Conservation (phyloP, 2,329 filamentous ascomycete species). For the Blastomyces emzantsi region DNA sequence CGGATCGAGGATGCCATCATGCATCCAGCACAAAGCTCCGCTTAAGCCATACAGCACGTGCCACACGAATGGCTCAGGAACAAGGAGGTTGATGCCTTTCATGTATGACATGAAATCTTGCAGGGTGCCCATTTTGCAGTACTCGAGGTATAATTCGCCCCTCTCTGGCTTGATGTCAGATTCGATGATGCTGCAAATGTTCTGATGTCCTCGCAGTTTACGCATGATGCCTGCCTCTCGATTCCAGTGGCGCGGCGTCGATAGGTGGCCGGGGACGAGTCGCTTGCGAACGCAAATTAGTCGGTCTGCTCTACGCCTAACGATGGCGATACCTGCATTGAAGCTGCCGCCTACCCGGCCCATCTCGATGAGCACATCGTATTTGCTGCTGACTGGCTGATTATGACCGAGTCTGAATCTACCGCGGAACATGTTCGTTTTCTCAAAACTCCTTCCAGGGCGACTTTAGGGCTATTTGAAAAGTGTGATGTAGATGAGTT, state of each 20-base stretch:
- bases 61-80: conserved; percentile 16
- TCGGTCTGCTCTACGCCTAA: conserved; percentile 8
- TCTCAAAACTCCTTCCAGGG: neutral
- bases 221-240: conserved; percentile 9
- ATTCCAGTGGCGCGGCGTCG: conserved; percentile 9
- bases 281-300: conserved; percentile 11
- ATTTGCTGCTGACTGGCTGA: neutral
- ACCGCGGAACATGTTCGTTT: neutral
- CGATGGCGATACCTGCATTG: conserved; percentile 3
- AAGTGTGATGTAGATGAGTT: neutral
- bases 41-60: conserved; percentile 14
- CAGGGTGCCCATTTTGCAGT: conserved; percentile 16
- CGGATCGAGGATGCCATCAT: conserved; percentile 13
- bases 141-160: conserved; percentile 17
- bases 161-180: conserved; percentile 4
- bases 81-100: neutral
- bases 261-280: conserved; percentile 2
- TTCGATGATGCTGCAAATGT: conserved; percentile 14
- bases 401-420: neutral
- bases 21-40: conserved; percentile 15
- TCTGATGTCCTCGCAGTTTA: conserved; percentile 9
- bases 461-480: neutral
- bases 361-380: neutral
- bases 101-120: conserved; percentile 10
- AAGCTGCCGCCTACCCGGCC: neutral